Conservation (phyloP, 495 filamentous ascomycete genomes). For the Cudoniella acicularis region DNA sequence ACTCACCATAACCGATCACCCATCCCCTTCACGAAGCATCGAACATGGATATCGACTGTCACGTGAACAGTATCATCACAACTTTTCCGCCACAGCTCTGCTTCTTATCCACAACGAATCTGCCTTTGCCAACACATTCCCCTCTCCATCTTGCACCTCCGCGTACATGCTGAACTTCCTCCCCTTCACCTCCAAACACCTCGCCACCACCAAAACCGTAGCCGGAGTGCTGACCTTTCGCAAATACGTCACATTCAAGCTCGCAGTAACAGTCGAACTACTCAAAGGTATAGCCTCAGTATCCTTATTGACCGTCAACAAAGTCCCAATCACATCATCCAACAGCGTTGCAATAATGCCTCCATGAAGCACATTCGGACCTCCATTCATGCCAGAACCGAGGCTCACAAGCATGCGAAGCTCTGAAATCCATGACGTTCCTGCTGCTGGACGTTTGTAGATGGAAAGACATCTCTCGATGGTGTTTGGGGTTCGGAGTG, state of each 20-base stretch:
- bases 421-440: slow-evolving; percentile 33
- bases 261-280: slow-evolving; percentile 47
- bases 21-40: too few relatives aligned
- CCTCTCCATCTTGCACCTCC: slow-evolving; percentile 37
- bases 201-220: slow-evolving; percentile 47
- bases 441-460: slow-evolving; percentile 30
- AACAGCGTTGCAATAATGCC: slow-evolving; percentile 58
- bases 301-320: slow-evolving; percentile 43
- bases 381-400: slow-evolving; percentile 55
- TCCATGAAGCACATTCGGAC: slow-evolving; percentile 54
- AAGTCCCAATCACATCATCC: slow-evolving; percentile 52
- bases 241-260: slow-evolving; percentile 53
- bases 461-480: slow-evolving; percentile 47
- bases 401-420: slow-evolving; percentile 46
- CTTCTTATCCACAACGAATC: slow-evolving; percentile 39
- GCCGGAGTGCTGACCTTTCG: slow-evolving; percentile 50
- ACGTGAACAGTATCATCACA: too few relatives aligned
- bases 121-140: slow-evolving; percentile 37
- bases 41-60: too few relatives aligned
- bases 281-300: slow-evolving; percentile 5
- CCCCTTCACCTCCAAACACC: slow-evolving; percentile 34
- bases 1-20: too few relatives aligned
- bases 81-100: too few relatives aligned
- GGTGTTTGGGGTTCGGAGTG: slow-evolving; percentile 48
- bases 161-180: slow-evolving; percentile 45